Conservation (phyloP, 2,329 filamentous ascomycete species). For the Mycogone perniciosa region DNA sequence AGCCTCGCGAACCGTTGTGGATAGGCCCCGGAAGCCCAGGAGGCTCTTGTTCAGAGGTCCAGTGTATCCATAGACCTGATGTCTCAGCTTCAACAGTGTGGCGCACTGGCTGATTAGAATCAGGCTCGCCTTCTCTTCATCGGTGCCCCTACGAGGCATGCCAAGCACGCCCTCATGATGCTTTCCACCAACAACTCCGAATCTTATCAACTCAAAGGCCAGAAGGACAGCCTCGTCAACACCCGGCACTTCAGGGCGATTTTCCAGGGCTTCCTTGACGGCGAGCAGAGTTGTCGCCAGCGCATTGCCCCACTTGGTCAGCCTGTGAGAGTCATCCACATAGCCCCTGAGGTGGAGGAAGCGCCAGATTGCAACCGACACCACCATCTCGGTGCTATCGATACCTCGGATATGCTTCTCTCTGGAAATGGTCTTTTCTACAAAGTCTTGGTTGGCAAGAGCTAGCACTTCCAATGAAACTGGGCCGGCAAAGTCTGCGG, state of each 20-base stretch:
- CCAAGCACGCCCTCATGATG: conserved; percentile 52
- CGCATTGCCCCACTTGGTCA: conserved; percentile 80
- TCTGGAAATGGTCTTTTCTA: conserved; percentile 58
- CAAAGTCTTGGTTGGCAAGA: conserved; percentile 63
- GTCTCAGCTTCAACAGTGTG: conserved; percentile 73
- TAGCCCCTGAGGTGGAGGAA: conserved; percentile 88
- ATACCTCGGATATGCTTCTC: conserved; percentile 56
- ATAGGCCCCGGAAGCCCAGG: conserved; percentile 77
- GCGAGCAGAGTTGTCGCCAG: conserved; percentile 62
- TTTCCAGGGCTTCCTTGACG: conserved; percentile 48
- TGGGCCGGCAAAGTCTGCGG: conserved; percentile 34
- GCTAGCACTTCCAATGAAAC: conserved; percentile 57
- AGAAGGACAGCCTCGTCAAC: conserved; percentile 75
- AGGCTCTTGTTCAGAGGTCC: conserved; percentile 88
- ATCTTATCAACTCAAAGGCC: conserved; percentile 76
- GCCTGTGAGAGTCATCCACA: conserved; percentile 66
- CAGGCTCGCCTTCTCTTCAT: conserved; percentile 70
- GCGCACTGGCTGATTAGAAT: conserved; percentile 82
- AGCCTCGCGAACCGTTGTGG: conserved; percentile 69
- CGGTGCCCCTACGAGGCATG: conserved; percentile 49
- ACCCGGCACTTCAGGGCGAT: conserved; percentile 36
- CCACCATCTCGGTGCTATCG: conserved; percentile 58
- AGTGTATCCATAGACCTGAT: conserved; percentile 84
- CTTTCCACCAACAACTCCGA: conserved; percentile 69
- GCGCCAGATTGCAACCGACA: conserved; percentile 73